Evolutionary conservation across 805 yeast species (phyloP), one percentile per base, ranked within the genome.

Genomic region (Kodamaea nitidulidarum): DNA sequence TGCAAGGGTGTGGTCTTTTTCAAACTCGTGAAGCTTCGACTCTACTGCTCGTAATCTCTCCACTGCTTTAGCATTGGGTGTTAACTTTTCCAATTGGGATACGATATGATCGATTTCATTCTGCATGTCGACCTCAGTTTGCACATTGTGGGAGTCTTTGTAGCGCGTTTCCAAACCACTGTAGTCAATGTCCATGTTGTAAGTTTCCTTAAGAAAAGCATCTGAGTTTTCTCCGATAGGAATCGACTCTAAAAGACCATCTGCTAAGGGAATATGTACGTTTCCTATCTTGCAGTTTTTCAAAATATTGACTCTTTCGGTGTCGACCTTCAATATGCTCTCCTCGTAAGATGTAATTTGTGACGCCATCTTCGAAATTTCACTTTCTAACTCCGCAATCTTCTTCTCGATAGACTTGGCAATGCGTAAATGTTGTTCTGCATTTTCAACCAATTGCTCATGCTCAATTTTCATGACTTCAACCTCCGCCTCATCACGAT

Each of bases 31-130:
- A 25, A 83, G 68, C 47, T 78, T 77, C 5, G 58, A 66, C 45
- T 83, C 80, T 7, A 84, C 85, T 38, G 84, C 88, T 25, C 67
- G 71, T 32, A 87, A 71, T 50, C 96, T 72, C 38, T 85, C 95
- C 21, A 75, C 64, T 0, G 96, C 96, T 47, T 83, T 84, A 27
- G 79, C 69, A 57, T 88, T 88, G n/a, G 96, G 96, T 22, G 86
- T 79, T 51, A 88, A 63, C 35, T 55, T 51, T 12, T 64, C 70
- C 18, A 77, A 56, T 21, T 73, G 73, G 35, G 58, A 54, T 45
- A 47, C 49, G 15, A 51, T 63, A n/a, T 54, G 54, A 7, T 77
- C 67, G 4, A 58, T 48, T 14, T 49, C 50, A 3, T 55, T 65
- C 11, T 51, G 47, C 14, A 68, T 47, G 36, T 63, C 72, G 5